phyloP scores from a whole-genome alignment of 495 filamentous ascomycete species.

The Sabuloglossum arenarium region DNA sequence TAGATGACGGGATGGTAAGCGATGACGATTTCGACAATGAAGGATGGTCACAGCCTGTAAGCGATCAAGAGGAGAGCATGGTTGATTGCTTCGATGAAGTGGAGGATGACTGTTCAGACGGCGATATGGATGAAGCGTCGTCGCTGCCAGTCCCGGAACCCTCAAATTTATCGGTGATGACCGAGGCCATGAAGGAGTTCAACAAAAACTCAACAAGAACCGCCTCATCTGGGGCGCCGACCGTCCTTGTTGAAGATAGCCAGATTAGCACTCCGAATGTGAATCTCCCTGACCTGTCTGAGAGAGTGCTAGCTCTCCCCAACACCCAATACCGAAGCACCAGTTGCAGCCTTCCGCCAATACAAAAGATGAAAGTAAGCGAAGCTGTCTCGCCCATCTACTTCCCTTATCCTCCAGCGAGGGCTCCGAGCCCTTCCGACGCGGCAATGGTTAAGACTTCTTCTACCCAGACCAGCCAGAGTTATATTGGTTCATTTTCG shows the following conservation, averaged over 20 bases:
- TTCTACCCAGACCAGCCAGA: not conserved
- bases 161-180: not conserved
- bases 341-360: not conserved
- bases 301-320: not conserved
- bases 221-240: not conserved
- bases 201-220: not conserved
- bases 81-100: not conserved
- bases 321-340: not conserved
- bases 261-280: not conserved
- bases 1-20: not conserved
- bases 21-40: not conserved
- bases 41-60: not conserved
- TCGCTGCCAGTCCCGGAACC: not conserved
- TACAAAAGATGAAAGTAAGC: slow-evolving; percentile 1
- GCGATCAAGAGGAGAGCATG: not conserved
- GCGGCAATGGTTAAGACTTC: not conserved
- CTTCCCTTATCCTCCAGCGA: not conserved
- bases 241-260: not conserved
- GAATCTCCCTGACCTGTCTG: not conserved
- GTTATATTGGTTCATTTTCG: not conserved
- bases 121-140: not conserved
- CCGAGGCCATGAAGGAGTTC: not conserved
- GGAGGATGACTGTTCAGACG: not conserved
- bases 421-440: not conserved
- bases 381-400: not conserved